Conservation (phyloP, 257 asterid species). For the Solanum etuberosum region DNA sequence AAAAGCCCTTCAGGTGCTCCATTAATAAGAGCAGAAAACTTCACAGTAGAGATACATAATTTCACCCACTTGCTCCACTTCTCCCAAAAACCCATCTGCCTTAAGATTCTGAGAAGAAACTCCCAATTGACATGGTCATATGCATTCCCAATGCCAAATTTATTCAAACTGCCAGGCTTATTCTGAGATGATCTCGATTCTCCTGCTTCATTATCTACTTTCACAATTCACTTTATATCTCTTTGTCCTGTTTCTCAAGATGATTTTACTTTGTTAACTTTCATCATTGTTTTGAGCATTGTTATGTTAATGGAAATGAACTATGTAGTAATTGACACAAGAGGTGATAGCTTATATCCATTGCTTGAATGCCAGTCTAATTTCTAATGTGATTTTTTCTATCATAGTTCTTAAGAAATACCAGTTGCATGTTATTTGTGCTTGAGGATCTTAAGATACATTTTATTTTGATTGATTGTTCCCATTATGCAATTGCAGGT, state of each 20-base stretch:
- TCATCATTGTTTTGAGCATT: background rate
- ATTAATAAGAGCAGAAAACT: background rate
- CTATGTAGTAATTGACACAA: background rate
- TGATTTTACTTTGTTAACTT: background rate
- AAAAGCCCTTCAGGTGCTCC: background rate
- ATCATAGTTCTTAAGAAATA: background rate
- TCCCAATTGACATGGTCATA: background rate
- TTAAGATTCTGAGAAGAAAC: background rate
- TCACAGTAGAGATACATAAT: background rate
- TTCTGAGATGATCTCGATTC: background rate
- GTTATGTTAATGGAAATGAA: background rate
- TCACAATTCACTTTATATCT: background rate
- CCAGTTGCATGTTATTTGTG: background rate
- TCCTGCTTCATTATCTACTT: background rate
- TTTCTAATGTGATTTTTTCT: background rate
- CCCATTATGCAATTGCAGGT: constrained; percentile 33
- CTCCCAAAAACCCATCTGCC: background rate
- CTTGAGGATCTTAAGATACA: background rate
- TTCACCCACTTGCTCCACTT: background rate
- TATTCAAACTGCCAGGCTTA: background rate
- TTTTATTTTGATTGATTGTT: background rate
- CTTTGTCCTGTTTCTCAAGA: background rate
- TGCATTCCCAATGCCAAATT: background rate
- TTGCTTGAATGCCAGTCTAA: background rate
- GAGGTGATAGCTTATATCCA: background rate